These are phyloP conservation scores for Blepharisma undulans DNA, from an alignment of 169 alveolate species.

Conservation along the genomic window DNA sequence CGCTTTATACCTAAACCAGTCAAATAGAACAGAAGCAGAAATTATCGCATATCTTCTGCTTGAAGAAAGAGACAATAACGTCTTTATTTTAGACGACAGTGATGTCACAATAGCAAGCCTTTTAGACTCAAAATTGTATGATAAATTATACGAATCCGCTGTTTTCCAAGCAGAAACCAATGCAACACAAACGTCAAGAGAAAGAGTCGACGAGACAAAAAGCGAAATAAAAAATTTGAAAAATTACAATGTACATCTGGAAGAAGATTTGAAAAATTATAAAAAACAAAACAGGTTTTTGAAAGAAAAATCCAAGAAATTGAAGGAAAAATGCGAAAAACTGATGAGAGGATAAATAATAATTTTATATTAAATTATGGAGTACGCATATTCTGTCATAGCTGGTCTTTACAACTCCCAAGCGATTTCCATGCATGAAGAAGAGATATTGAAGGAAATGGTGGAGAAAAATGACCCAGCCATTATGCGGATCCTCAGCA, in stretches of 20 bases:
- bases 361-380: neutral
- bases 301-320: neutral
- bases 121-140: neutral
- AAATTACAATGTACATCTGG: neutral
- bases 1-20: neutral
- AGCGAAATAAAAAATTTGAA: neutral
- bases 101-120: neutral
- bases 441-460: neutral
- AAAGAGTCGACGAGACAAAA: neutral
- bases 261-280: neutral
- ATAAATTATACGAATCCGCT: neutral
- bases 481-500: neutral
- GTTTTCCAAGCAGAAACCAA: neutral
- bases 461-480: neutral
- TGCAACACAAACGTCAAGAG: neutral
- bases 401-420: neutral
- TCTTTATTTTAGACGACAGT: neutral
- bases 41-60: neutral
- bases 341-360: neutral
- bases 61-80: neutral
- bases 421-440: neutral
- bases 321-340: neutral
- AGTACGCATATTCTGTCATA: neutral
- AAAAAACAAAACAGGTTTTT: neutral
- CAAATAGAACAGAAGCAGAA: constrained; percentile 5